Conservation (phyloP, 2,329 filamentous ascomycete species). For the Fusarium subglutinans region DNA sequence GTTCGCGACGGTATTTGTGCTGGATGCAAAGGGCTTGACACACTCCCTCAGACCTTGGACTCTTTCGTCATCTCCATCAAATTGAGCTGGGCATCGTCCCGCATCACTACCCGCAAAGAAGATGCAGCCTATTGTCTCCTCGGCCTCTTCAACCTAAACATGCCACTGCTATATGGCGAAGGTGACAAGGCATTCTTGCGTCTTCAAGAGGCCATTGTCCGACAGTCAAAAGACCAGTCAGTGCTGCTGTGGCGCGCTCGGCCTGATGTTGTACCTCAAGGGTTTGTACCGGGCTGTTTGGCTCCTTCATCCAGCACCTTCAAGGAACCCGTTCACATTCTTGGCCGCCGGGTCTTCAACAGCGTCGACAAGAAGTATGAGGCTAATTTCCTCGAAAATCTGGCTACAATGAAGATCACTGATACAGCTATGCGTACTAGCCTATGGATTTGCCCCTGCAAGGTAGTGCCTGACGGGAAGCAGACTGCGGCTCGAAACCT, state of each 20-base stretch:
- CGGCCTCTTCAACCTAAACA: conserved; percentile 44
- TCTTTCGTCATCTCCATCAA: conserved; percentile 39
- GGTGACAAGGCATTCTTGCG: conserved; percentile 40
- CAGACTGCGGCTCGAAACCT: neutral
- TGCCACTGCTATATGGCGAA: conserved; percentile 45
- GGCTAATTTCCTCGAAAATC: conserved; percentile 28
- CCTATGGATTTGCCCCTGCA: conserved; percentile 38
- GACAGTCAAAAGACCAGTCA: conserved; percentile 39
- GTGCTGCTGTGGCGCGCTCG: conserved; percentile 29
- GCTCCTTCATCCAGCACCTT: conserved; percentile 22
- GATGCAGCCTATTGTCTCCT: conserved; percentile 46
- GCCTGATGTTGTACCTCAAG: neutral
- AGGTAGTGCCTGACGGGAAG: neutral
- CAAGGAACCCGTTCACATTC: conserved; percentile 16
- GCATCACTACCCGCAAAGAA: conserved; percentile 41
- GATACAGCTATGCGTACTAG: conserved; percentile 30
- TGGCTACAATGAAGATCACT: conserved; percentile 32
- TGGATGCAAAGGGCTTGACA: conserved; percentile 12
- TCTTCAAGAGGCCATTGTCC: conserved; percentile 37
- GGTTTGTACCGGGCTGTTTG: conserved; percentile 25
- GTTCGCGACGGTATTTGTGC: conserved; percentile 35
- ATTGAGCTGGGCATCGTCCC: conserved; percentile 42
- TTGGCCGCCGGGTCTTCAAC: conserved; percentile 32
- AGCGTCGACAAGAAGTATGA: conserved; percentile 24
- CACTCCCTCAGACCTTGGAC: conserved; percentile 32